These are phyloP conservation scores for Puccinia polysora DNA, from an alignment of 1,284 basidiomycete species.

Conservation along the genomic window DNA sequence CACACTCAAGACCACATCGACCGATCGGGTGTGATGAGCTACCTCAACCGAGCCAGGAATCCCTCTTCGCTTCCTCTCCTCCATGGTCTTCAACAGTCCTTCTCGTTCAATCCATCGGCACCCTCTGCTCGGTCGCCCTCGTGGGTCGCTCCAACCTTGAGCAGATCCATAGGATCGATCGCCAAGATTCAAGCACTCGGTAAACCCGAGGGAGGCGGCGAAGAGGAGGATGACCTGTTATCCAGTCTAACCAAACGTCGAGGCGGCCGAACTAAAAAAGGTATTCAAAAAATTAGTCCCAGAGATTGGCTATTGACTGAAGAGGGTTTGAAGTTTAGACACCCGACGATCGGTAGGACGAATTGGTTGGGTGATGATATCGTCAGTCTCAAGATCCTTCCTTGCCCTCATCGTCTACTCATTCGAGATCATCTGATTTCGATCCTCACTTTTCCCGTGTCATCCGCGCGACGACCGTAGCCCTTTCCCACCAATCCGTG, in stretches of 20 bases:
- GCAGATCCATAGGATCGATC: slow-evolving; percentile 11
- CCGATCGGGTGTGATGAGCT: no score
- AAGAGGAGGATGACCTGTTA: slow-evolving; percentile 39
- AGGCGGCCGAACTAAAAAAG: slow-evolving; percentile 39
- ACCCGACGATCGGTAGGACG: slow-evolving; percentile 45
- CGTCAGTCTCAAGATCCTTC: slow-evolving; percentile 44
- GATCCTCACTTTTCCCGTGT: slow-evolving; percentile 5
- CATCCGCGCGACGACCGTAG: slow-evolving; percentile 45
- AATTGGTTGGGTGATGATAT: slow-evolving; percentile 49
- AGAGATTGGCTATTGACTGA: slow-evolving; percentile 32
- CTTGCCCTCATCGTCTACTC: not conserved
- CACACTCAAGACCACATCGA: no score
- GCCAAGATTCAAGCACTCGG: slow-evolving; percentile 20
- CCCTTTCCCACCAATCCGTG: slow-evolving; percentile 76
- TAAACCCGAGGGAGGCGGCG: slow-evolving; percentile 5
- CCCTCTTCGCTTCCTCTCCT: no score
- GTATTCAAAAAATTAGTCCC: slow-evolving; percentile 22
- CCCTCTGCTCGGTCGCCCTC: slow-evolving; percentile 1
- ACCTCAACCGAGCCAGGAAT: no score
- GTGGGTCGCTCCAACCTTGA: not conserved
- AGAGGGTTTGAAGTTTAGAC: slow-evolving; percentile 46
- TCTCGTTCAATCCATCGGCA: not conserved
- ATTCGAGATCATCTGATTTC: not conserved
- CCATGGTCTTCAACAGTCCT: not conserved
- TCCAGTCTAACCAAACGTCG: slow-evolving; percentile 37